These are phyloP conservation scores for Wallacemonas rigidus DNA, from an alignment of 208 protist genomes.

Conservation along the genomic window DNA sequence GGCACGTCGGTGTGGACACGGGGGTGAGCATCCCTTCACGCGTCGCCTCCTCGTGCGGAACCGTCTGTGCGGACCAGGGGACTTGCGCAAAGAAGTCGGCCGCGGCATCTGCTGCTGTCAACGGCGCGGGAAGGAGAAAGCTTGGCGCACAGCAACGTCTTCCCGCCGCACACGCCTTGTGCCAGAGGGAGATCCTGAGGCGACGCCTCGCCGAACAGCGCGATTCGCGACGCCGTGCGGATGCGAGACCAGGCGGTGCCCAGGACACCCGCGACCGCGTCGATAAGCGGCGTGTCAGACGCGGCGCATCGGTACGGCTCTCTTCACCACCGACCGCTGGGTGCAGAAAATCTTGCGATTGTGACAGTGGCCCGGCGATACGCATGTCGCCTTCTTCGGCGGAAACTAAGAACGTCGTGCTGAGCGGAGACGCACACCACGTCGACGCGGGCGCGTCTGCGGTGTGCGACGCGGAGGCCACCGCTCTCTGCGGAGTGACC, in stretches of 20 bases:
- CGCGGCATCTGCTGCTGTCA: neutral
- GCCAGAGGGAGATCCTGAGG: no score
- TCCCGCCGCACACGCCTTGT: no score
- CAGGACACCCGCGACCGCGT: no score
- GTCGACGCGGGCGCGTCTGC: neutral
- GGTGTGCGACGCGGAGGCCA: no score
- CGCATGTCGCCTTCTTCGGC: neutral
- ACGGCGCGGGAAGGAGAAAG: no score
- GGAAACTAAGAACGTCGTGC: neutral
- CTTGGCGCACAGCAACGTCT: no score
- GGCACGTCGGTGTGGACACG: neutral
- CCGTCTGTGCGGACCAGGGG: neutral
- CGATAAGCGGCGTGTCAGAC: no score
- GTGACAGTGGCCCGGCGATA: no score
- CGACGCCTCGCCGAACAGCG: no score
- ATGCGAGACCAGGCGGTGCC: no score
- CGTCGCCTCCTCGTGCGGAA: neutral
- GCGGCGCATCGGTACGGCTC: no score
- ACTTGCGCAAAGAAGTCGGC: neutral
- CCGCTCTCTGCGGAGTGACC: neutral
- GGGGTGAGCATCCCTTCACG: neutral
- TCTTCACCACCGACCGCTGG: neutral
- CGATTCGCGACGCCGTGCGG: no score
- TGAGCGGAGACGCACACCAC: neutral
- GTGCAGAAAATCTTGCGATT: neutral